Conservation (phyloP, 441 rosid species). For the Gossypium lobatum region DNA sequence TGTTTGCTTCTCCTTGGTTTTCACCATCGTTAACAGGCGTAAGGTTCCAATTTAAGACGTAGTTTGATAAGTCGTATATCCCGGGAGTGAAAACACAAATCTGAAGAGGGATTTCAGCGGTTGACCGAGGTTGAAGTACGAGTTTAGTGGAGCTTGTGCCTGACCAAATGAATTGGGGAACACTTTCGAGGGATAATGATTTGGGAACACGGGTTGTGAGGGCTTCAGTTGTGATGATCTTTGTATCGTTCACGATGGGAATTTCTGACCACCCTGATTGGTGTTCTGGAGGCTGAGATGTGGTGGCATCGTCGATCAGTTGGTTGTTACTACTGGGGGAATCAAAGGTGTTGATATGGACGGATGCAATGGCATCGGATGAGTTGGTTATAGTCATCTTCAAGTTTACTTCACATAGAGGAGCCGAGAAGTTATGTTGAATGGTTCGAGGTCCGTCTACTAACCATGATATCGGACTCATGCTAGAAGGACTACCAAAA, state of each 20-base stretch:
- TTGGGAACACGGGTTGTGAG: conserved; percentile 27
- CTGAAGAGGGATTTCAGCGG: conserved; percentile 56
- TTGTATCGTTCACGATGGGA: conserved; percentile 45
- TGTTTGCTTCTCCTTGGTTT: conserved; percentile 21
- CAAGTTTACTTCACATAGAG: conserved; percentile 61
- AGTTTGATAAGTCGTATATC: conserved; percentile 65
- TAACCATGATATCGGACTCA: conserved; percentile 69
- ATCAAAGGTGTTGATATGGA: conserved; percentile 48
- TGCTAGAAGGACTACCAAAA: conserved; percentile 39
- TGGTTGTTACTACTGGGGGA: conserved; percentile 22
- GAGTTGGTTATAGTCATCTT: conserved; percentile 75
- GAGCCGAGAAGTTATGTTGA: conserved; percentile 55
- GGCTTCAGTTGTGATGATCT: conserved; percentile 43
- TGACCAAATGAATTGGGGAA: conserved; percentile 74
- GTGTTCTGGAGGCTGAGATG: conserved; percentile 32
- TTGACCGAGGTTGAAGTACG: conserved; percentile 53
- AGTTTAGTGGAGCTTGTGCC: conserved; percentile 66
- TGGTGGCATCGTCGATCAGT: conserved; percentile 19
- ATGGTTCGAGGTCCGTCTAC: conserved; percentile 56
- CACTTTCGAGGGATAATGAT: conserved; percentile 42
- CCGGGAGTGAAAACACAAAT: conserved; percentile 80
- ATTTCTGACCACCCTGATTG: conserved; percentile 73
- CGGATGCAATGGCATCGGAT: conserved; percentile 40
- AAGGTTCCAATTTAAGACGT: conserved; percentile 67
- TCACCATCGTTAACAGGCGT: conserved; percentile 18